phyloP scores from a whole-genome alignment of 139 green algal genomes.

The Micromonas pusilla region DNA sequence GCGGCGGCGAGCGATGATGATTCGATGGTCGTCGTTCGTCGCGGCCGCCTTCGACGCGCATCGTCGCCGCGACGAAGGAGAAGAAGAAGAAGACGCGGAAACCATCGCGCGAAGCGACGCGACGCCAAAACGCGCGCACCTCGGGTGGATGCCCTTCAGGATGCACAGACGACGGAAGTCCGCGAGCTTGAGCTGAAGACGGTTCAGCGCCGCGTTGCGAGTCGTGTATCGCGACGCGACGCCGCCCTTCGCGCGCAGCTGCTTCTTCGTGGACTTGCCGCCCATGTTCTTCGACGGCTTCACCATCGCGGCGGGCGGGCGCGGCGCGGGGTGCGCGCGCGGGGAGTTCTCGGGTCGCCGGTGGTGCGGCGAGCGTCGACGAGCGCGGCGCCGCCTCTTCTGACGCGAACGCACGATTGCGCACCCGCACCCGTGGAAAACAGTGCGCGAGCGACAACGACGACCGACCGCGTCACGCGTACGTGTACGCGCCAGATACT shows the following conservation, averaged over 20 bases:
- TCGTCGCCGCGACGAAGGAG: neutral
- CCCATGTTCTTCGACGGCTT: neutral
- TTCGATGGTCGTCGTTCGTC: no score
- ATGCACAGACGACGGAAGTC: conserved; percentile 98
- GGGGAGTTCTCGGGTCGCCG: no score
- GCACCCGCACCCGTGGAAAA: no score
- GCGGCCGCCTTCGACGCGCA: no score
- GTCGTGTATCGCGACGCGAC: conserved; percentile 88
- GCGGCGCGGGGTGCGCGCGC: no score
- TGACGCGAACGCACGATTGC: no score
- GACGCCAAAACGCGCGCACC: neutral
- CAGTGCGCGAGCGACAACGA: no score
- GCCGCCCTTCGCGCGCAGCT: conserved; percentile 30
- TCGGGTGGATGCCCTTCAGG: conserved; percentile 93
- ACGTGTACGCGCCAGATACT: no score
- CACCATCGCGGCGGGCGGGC: neutral
- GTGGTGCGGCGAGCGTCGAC: no score
- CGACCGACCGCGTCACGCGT: no score
- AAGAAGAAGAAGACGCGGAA: neutral
- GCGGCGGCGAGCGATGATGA: no score
- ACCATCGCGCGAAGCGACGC: neutral
- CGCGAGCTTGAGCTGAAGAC: conserved; percentile 89
- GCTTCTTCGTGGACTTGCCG: neutral
- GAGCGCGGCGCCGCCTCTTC: no score
- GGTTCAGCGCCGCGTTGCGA: conserved; percentile 86